Percentiles rank a stretch among this genome's conserved stretches.
phyloP scores from a whole-genome alignment of 2,329 filamentous ascomycete genomes.

The Neonectria faginata region DNA sequence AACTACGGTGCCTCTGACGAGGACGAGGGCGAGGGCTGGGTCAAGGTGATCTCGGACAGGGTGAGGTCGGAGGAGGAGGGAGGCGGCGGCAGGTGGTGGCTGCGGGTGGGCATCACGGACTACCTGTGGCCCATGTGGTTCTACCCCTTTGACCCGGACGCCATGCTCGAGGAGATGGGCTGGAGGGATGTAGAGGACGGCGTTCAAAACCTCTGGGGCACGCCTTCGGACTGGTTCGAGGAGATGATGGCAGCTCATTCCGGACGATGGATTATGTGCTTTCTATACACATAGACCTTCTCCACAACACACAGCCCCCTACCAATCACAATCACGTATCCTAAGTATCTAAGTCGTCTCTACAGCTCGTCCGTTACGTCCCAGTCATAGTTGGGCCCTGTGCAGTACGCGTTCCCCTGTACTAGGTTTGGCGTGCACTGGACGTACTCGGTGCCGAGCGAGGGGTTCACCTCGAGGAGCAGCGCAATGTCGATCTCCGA shows the following conservation, averaged over 20 bases:
- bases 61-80: constrained; percentile 24
- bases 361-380: constrained; percentile 5
- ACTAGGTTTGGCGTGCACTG: constrained; percentile 22
- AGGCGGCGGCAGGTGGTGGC: constrained; percentile 34
- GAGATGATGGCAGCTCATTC: constrained; percentile 14
- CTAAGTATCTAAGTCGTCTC: neutral
- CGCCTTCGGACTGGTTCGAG: constrained; percentile 20
- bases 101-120: constrained; percentile 29
- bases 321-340: neutral
- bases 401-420: constrained; percentile 26
- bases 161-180: constrained; percentile 30
- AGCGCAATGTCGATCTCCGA: constrained; percentile 25
- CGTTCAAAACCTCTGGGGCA: constrained; percentile 35
- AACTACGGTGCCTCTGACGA: constrained; percentile 13
- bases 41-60: constrained; percentile 34
- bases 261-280: constrained; percentile 10
- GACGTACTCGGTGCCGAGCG: constrained; percentile 22
- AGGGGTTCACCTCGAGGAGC: constrained; percentile 24
- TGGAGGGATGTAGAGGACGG: constrained; percentile 30
- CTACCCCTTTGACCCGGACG: constrained; percentile 23
- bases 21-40: constrained; percentile 21
- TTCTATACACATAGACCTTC: constrained; percentile 10
- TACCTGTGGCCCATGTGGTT: constrained; percentile 35
- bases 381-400: constrained; percentile 30
- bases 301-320: neutral